These are phyloP conservation scores for Puccinia coronata DNA, from an alignment of 1,284 basidiomycete genomes.

Conservation along the genomic window DNA sequence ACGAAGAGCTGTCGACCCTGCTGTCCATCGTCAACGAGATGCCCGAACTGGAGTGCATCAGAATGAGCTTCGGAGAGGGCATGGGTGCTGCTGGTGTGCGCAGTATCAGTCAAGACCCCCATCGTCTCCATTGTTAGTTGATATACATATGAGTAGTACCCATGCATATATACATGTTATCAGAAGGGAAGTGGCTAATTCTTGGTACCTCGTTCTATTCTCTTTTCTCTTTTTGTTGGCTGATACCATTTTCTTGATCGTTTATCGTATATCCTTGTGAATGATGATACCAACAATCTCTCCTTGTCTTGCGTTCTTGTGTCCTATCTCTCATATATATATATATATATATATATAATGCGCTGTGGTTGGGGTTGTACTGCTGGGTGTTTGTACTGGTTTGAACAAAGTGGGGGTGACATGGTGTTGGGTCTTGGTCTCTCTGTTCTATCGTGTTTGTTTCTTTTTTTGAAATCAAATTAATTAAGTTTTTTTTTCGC, in stretches of 20 bases:
- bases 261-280: too few relatives aligned
- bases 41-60: conserved; percentile 22
- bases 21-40: conserved; percentile 26
- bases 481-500: too few relatives aligned
- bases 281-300: too few relatives aligned
- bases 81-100: background rate
- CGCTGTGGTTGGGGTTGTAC: background rate
- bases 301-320: too few relatives aligned
- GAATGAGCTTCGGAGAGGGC: conserved; percentile 25
- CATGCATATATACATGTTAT: background rate
- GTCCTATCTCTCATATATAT: too few relatives aligned
- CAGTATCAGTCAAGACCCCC: background rate
- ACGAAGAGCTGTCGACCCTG: conserved; percentile 5
- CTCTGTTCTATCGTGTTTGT: background rate
- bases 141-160: too few relatives aligned
- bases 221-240: background rate
- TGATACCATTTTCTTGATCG: background rate
- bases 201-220: background rate
- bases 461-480: conserved; percentile 12
- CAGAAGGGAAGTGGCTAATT: background rate
- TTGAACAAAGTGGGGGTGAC: background rate
- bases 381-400: background rate
- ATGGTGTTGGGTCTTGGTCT: background rate
- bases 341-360: background rate
- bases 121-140: conserved; percentile 1